A percentile compares a stretch with the other conserved stretches of the same genome.
These are phyloP conservation scores for Santalum album DNA, from an alignment of 164 flowering plant genomes.

Conservation along the genomic window DNA sequence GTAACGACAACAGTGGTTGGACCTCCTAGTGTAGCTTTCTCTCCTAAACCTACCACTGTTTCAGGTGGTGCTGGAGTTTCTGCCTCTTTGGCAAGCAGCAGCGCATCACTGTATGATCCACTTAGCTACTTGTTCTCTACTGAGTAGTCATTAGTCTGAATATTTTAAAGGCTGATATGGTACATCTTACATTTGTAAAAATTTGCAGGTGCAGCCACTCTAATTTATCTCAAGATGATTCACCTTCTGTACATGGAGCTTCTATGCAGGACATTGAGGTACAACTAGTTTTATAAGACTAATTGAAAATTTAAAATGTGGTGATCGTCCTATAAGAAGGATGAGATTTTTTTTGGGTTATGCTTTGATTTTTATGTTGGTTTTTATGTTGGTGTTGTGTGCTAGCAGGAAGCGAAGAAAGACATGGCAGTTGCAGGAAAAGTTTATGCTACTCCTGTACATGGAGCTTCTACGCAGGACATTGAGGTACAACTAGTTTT, in stretches of 20 bases:
- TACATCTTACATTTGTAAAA: not conserved
- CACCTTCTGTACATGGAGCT: constrained; percentile 35
- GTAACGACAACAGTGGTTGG: constrained; percentile 19
- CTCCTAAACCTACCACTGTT: constrained; percentile 15
- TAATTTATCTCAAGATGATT: constrained; percentile 27
- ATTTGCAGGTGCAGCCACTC: constrained; percentile 27
- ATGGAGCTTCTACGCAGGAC: no score
- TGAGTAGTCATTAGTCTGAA: not conserved
- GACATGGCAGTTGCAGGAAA: no score
- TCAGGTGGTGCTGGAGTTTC: no score
- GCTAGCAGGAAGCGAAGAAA: no score
- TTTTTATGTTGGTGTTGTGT: no score
- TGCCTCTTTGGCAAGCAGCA: not conserved
- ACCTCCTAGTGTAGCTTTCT: not conserved
- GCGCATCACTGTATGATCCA: not conserved
- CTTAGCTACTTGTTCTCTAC: not conserved
- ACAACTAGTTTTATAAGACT: constrained; percentile 2
- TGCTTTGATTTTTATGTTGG: no score
- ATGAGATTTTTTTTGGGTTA: no score
- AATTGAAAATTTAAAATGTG: no score
- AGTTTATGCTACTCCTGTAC: no score
- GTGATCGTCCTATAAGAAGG: no score
- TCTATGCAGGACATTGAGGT: constrained; percentile 80
- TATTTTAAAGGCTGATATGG: not conserved
- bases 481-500: no score